These are phyloP conservation scores for Leccinum griseonigrum DNA, from an alignment of 1,284 basidiomycete genomes.

Conservation along the genomic window DNA sequence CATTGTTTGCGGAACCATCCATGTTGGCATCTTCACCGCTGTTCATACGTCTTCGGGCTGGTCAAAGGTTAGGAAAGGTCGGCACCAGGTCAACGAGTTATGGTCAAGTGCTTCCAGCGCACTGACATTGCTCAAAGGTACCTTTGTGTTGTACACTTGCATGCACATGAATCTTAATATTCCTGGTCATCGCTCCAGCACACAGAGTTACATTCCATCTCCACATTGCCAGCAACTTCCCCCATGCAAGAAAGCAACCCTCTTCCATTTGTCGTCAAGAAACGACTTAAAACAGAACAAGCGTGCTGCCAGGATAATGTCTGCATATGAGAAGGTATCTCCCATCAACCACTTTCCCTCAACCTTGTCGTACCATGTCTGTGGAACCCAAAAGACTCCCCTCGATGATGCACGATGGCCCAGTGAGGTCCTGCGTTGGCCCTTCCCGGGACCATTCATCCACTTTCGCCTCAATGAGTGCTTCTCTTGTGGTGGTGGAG, in stretches of 20 bases:
- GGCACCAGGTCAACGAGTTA: no score
- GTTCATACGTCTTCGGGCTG: no score
- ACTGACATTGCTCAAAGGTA: no score
- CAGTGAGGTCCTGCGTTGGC: conserved; percentile 15
- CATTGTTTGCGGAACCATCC: background rate
- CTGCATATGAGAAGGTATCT: conserved; percentile 29
- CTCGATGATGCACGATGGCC: conserved; percentile 6
- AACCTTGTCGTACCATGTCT: conserved; percentile 19
- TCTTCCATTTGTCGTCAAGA: conserved; percentile 27
- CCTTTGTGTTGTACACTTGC: background rate
- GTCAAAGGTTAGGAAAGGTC: no score
- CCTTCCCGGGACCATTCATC: conserved; percentile 29
- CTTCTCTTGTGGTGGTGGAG: conserved; percentile 9
- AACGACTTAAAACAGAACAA: conserved; percentile 12
- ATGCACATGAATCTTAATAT: conserved; percentile 12
- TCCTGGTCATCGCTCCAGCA: background rate
- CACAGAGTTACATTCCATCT: conserved; percentile 21
- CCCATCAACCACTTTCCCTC: conserved; percentile 29
- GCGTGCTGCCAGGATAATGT: conserved; percentile 23
- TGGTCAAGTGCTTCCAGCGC: no score
- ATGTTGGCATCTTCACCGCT: background rate
- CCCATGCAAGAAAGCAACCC: conserved; percentile 26
- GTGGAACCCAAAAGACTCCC: conserved; percentile 2
- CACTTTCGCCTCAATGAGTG: background rate
- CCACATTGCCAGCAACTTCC: conserved; percentile 19